phyloP scores from a whole-genome alignment of 1,284 basidiomycete genomes.

The Ustilago trichophora region DNA sequence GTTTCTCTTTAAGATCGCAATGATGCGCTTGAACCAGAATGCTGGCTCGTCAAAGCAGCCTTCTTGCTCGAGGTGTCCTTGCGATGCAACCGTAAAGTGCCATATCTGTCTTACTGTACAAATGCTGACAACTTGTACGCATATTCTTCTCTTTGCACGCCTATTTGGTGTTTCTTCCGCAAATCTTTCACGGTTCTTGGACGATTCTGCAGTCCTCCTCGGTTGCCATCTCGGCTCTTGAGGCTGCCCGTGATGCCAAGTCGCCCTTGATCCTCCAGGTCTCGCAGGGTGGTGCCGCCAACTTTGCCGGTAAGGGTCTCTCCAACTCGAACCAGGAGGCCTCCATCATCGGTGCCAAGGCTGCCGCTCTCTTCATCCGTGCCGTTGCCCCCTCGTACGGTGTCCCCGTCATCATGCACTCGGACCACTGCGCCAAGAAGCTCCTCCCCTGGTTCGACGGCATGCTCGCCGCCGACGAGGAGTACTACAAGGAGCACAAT shows the following conservation, averaged over 20 bases:
- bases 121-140: not conserved
- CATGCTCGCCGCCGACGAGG: conserved; percentile 97
- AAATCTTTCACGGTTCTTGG: too few relatives aligned
- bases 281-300: conserved; percentile 95
- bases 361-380: conserved; percentile 92
- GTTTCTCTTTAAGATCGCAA: conserved; percentile 3
- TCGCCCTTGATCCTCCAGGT: conserved; percentile 97
- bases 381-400: conserved; percentile 74
- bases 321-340: conserved; percentile 95
- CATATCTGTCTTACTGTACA: not conserved
- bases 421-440: conserved; percentile 98
- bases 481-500: conserved; percentile 85
- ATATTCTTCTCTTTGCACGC: not conserved
- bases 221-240: conserved; percentile 63
- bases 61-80: not conserved
- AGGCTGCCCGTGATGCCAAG: conserved; percentile 77
- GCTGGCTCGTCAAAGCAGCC: not conserved
- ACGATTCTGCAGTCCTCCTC: conserved; percentile 58
- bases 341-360: conserved; percentile 89
- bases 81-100: not conserved
- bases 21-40: not conserved
- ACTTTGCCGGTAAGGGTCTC: conserved; percentile 96
- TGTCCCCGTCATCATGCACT: conserved; percentile 92
- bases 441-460: conserved; percentile 99
- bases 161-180: not conserved